phyloP scores from a whole-genome alignment of 768 basidiomycete species.

The Serendipita vermifera region DNA sequence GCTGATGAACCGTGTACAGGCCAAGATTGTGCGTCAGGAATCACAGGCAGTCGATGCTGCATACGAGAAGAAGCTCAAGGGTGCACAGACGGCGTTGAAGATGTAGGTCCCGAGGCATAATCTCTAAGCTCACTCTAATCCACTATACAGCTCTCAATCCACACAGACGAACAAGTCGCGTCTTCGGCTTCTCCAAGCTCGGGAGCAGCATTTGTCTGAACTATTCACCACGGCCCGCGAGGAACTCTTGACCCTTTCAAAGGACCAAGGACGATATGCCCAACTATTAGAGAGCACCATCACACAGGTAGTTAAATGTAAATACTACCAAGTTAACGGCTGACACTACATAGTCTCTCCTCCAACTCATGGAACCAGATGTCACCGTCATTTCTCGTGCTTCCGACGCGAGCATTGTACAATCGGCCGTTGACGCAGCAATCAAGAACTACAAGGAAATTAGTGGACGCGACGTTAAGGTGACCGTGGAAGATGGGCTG shows the following conservation, averaged over 20 bases:
- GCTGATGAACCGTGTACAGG: conserved; percentile 38
- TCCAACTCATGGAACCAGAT: conserved; percentile 64
- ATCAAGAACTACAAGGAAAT: conserved; percentile 57
- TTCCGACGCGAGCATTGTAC: conserved; percentile 47
- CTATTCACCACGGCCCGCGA: conserved; percentile 65
- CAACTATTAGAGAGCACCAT: conserved; percentile 77
- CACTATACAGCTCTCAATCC: conserved; percentile 79
- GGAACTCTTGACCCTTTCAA: conserved; percentile 46
- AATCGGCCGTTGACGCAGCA: conserved; percentile 55
- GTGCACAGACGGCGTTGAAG: conserved; percentile 86
- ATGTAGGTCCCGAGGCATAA: conserved; percentile 73
- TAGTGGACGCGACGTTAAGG: conserved; percentile 50
- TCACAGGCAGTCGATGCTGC: conserved; percentile 86
- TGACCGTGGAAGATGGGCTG: conserved; percentile 49
- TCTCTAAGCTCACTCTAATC: no score
- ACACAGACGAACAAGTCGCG: conserved; percentile 95
- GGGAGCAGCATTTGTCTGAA: conserved; percentile 85
- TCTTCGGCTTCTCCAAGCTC: conserved; percentile 72
- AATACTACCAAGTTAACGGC: no score
- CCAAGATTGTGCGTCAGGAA: conserved; percentile 94
- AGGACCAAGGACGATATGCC: conserved; percentile 55
- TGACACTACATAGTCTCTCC: conserved; percentile 48
- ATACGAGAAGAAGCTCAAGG: conserved; percentile 93
- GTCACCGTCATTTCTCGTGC: conserved; percentile 55
- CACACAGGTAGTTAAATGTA: conserved; percentile 52